phyloP scores from a whole-genome alignment of 2,329 filamentous ascomycete genomes.

The Cercospora citrullina region DNA sequence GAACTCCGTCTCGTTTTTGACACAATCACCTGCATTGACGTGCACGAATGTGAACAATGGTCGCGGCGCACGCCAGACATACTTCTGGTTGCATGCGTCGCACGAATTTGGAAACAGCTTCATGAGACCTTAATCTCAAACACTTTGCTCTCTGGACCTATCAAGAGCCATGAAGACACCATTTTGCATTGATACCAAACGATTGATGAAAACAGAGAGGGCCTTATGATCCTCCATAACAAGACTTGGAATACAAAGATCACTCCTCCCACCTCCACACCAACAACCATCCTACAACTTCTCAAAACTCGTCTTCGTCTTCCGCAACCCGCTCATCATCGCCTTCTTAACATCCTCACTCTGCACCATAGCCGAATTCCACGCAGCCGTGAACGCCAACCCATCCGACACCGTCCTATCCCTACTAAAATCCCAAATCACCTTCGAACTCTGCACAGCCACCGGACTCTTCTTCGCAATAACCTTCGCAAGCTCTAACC shows the following conservation, averaged over 20 bases:
- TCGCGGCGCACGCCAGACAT: not conserved
- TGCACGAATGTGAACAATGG: not conserved
- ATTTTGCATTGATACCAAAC: not conserved
- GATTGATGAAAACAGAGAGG: not conserved
- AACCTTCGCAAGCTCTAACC: slow-evolving; percentile 61
- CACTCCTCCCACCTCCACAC: not conserved
- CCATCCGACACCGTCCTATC: slow-evolving; percentile 71
- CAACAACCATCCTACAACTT: slow-evolving; percentile 20
- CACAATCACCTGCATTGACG: not conserved
- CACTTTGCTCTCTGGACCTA: not conserved
- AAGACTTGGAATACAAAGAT: not conserved
- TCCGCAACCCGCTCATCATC: slow-evolving; percentile 28
- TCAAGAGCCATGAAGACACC: not conserved
- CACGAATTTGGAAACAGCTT: not conserved
- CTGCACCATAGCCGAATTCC: slow-evolving; percentile 31
- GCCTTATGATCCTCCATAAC: not conserved
- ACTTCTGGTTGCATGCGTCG: not conserved
- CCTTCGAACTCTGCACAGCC: slow-evolving; percentile 83
- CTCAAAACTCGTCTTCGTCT: slow-evolving; percentile 30
- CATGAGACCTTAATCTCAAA: not conserved
- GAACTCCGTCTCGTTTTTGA: not conserved
- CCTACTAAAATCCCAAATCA: slow-evolving; percentile 76
- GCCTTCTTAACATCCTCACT: slow-evolving; percentile 28
- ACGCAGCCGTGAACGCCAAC: slow-evolving; percentile 27
- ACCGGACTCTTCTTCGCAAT: slow-evolving; percentile 84